These are phyloP conservation scores for Penicillium herquei DNA, from an alignment of 495 filamentous ascomycete genomes.

Conservation along the genomic window DNA sequence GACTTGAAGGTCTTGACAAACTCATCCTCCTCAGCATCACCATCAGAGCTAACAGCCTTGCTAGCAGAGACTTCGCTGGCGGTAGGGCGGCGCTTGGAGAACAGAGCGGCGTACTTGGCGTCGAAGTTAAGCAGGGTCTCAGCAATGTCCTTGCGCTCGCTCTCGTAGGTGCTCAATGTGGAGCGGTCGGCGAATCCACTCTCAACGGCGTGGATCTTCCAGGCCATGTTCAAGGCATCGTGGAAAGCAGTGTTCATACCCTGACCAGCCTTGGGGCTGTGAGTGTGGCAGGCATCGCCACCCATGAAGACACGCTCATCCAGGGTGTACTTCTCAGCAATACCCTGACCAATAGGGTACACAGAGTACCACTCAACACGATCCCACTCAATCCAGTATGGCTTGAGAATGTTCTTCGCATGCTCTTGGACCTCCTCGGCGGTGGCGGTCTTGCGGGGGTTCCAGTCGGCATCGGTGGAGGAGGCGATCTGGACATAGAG, in stretches of 20 bases:
- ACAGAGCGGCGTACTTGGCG: conserved; percentile 61
- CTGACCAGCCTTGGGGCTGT: conserved; percentile 67
- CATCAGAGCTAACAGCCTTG: conserved; percentile 27
- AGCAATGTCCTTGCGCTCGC: conserved; percentile 69
- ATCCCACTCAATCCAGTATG: conserved; percentile 57
- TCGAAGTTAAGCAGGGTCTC: conserved; percentile 73
- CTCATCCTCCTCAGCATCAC: conserved; percentile 51
- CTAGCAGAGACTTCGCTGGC: conserved; percentile 55
- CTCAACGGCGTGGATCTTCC: conserved; percentile 74
- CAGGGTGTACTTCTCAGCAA: conserved; percentile 58
- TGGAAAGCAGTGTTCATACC: conserved; percentile 54
- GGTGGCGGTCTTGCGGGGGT: conserved; percentile 50
- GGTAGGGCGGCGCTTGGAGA: conserved; percentile 59
- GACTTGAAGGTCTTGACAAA: conserved; percentile 67
- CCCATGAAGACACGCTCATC: conserved; percentile 60
- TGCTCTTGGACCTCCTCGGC: conserved; percentile 59
- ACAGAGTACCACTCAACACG: conserved; percentile 60
- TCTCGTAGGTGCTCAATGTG: conserved; percentile 66
- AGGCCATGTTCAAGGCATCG: conserved; percentile 69
- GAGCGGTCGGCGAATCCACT: conserved; percentile 57
- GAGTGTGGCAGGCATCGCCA: conserved; percentile 64
- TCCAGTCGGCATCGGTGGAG: conserved; percentile 59
- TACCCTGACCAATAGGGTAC: conserved; percentile 63
- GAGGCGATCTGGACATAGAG: conserved; percentile 74
- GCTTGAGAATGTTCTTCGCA: conserved; percentile 61